Evolutionary conservation across 73 alveolate genomes (phyloP).

Genomic region (Paramecium pentaurelia): DNA sequence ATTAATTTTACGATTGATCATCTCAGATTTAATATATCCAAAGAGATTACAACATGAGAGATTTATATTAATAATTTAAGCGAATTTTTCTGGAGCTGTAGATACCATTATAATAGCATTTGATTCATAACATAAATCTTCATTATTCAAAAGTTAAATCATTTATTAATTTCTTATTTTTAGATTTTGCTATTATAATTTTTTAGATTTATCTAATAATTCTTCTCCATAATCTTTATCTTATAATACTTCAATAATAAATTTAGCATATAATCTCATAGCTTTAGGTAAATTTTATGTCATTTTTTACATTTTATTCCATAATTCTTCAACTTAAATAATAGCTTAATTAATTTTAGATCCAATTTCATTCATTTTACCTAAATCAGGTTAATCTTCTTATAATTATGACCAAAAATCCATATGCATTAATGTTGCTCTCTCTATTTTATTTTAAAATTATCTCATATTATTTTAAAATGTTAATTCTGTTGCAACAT

Average conservation of each 20-base stretch:
- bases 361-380: constrained; percentile 54
- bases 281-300: constrained; percentile 43
- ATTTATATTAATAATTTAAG: constrained; percentile 9
- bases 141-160: neutral
- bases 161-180: neutral
- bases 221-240: constrained; percentile 44
- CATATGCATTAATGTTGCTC: constrained; percentile 54
- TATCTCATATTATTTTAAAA: constrained; percentile 32
- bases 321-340: constrained; percentile 46
- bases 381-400: constrained; percentile 56
- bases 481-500: constrained; percentile 39
- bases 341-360: constrained; percentile 28
- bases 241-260: constrained; percentile 33
- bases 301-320: constrained; percentile 44
- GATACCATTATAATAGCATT: neutral
- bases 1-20: constrained; percentile 12
- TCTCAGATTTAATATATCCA: constrained; percentile 43
- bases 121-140: neutral
- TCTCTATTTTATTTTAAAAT: constrained; percentile 39
- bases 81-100: constrained; percentile 38
- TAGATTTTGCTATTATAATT: neutral
- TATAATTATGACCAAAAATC: constrained; percentile 58
- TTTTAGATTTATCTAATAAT: neutral
- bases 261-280: constrained; percentile 55
- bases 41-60: constrained; percentile 10